Evolutionary conservation across 1,139 yeast genomes (phyloP).

Genomic region (Trichomonascaceae sp.): DNA sequence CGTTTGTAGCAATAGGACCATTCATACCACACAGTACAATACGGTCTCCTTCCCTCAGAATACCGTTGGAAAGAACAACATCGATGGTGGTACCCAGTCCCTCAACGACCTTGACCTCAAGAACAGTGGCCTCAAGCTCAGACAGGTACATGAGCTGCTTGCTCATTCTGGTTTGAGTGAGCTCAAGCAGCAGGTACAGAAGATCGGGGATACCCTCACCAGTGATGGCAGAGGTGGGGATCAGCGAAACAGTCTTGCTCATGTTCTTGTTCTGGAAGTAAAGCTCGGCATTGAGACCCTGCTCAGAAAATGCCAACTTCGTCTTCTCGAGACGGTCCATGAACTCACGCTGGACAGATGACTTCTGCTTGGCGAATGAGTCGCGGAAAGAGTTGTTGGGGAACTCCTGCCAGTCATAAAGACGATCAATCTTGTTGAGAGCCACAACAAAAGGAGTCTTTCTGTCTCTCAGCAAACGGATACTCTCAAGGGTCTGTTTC

Average conservation of each 20-base stretch:
- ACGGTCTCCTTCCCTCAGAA: slow-evolving; percentile 87
- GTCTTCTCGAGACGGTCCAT: slow-evolving; percentile 77
- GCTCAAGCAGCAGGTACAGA: slow-evolving; percentile 85
- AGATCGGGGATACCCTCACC: slow-evolving; percentile 99
- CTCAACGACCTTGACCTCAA: slow-evolving; percentile 97
- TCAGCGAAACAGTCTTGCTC: slow-evolving; percentile 86
- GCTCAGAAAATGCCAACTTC: slow-evolving; percentile 88
- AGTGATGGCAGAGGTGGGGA: slow-evolving; percentile 96
- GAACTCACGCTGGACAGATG: slow-evolving; percentile 84
- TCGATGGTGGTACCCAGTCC: slow-evolving; percentile 98
- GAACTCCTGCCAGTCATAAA: slow-evolving; percentile 81
- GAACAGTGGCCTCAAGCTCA: slow-evolving; percentile 84
- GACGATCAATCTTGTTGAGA: slow-evolving; percentile 90
- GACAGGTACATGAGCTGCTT: slow-evolving; percentile 95
- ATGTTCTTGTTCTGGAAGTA: slow-evolving; percentile 91
- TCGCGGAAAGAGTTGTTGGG: slow-evolving; percentile 96
- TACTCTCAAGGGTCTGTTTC: slow-evolving; percentile 92
- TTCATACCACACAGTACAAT: slow-evolving; percentile 94
- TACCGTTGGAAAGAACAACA: slow-evolving; percentile 92
- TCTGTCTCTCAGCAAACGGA: slow-evolving; percentile 81
- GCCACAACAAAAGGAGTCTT: slow-evolving; percentile 98
- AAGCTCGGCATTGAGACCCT: slow-evolving; percentile 94
- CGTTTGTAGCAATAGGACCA: slow-evolving; percentile 97
- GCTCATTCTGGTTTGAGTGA: slow-evolving; percentile 97
- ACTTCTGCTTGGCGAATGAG: slow-evolving; percentile 67